These are phyloP conservation scores for Crithidia bombi DNA, from an alignment of 208 protist species.

Conservation along the genomic window DNA sequence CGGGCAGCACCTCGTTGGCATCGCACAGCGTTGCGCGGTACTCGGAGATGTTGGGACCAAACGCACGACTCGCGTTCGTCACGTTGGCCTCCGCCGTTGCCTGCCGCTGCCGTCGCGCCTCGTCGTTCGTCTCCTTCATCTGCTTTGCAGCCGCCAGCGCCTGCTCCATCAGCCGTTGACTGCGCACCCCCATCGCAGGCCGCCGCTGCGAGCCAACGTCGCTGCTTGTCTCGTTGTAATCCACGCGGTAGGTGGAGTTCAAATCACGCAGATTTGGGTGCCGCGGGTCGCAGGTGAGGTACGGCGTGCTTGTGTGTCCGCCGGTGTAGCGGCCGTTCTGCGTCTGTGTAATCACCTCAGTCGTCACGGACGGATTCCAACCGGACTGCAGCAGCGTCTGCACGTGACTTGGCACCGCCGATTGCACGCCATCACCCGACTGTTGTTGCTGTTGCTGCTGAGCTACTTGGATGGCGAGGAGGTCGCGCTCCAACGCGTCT, in stretches of 20 bases:
- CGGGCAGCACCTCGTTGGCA: constrained; percentile 51
- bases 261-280: constrained; percentile 54
- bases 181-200: constrained; percentile 73
- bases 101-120: constrained; percentile 19
- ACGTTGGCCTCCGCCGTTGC: constrained; percentile 16
- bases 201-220: constrained; percentile 58
- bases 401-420: constrained; percentile 14
- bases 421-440: not conserved
- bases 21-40: constrained; percentile 58
- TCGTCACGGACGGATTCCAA: constrained; percentile 45
- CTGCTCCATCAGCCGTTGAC: constrained; percentile 61
- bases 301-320: constrained; percentile 77
- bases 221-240: constrained; percentile 65
- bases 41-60: constrained; percentile 36
- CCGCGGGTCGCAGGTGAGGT: constrained; percentile 63
- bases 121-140: constrained; percentile 39
- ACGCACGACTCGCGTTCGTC: constrained; percentile 18
- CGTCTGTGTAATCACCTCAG: constrained; percentile 67
- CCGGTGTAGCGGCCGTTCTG: constrained; percentile 49
- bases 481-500: constrained; percentile 71
- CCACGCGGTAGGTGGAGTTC: constrained; percentile 69
- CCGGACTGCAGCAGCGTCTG: constrained; percentile 11
- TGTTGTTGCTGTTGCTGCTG: constrained; percentile 26
- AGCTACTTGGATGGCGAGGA: constrained; percentile 51
- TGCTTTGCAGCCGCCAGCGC: constrained; percentile 53